Percentiles rank a stretch among this genome's conserved stretches.
Conservation (phyloP, 1,284 basidiomycete genomes). For the Cerrena zonata region DNA sequence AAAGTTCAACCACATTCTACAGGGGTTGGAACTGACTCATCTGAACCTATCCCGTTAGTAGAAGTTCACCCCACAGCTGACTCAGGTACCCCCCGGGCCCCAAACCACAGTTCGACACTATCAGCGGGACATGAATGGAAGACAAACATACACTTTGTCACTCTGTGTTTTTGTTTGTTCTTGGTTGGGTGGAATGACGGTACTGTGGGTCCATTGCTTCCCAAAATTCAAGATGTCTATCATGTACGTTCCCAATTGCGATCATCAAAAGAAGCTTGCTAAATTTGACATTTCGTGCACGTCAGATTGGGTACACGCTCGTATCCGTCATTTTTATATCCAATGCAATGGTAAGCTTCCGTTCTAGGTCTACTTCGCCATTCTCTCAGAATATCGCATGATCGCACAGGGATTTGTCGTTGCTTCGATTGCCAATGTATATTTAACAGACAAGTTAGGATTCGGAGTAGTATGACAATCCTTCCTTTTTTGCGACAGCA, state of each 20-base stretch:
- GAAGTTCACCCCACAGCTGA: too few relatives aligned
- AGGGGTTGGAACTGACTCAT: too few relatives aligned
- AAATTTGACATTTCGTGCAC: constrained; percentile 53
- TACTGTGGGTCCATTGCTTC: constrained; percentile 50
- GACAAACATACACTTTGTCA: constrained; percentile 25
- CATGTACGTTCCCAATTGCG: constrained; percentile 30
- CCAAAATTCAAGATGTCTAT: constrained; percentile 50
- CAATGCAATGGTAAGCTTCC: constrained; percentile 40
- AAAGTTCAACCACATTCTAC: too few relatives aligned
- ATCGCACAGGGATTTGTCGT: constrained; percentile 41
- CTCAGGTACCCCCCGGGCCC: too few relatives aligned
- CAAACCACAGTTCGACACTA: too few relatives aligned
- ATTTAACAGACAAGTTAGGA: constrained; percentile 45
- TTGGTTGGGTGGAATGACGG: constrained; percentile 56
- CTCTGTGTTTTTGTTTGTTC: constrained; percentile 36
- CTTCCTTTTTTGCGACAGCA: too few relatives aligned
- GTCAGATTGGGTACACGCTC: constrained; percentile 36
- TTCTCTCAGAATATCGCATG: constrained; percentile 1
- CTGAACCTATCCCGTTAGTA: too few relatives aligned
- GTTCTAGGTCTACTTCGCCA: background rate
- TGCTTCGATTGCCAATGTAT: constrained; percentile 44
- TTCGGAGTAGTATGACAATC: constrained; percentile 58
- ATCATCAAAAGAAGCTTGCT: constrained; percentile 27
- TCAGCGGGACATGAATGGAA: too few relatives aligned
- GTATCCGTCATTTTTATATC: constrained; percentile 55